Evolutionary conservation across 495 filamentous ascomycete species (phyloP).

Genomic region (Podospora anserina): DNA sequence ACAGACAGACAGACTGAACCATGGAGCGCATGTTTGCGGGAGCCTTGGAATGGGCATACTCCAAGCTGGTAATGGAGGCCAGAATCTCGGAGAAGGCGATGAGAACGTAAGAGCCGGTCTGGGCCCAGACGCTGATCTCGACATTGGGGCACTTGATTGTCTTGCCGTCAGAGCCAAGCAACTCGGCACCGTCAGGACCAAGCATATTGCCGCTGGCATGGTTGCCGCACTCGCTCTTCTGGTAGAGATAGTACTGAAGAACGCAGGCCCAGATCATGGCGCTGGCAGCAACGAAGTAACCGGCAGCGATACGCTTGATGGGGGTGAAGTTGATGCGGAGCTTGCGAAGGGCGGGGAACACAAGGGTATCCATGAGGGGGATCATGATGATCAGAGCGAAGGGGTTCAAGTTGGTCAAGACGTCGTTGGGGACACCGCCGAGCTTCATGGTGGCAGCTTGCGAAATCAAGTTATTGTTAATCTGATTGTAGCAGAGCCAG

Average conservation of each 20-base stretch:
- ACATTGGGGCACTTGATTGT: constrained; percentile 26
- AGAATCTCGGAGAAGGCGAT: constrained; percentile 74
- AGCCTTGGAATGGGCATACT: constrained; percentile 76
- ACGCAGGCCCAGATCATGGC: constrained; percentile 66
- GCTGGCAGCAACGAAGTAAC: constrained; percentile 58
- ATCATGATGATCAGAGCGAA: constrained; percentile 76
- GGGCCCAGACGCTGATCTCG: constrained; percentile 55
- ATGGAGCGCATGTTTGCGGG: constrained; percentile 74
- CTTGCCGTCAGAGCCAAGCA: constrained; percentile 3
- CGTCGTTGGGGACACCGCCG: constrained; percentile 72
- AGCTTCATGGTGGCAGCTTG: constrained; percentile 71
- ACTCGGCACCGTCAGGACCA: constrained; percentile 5
- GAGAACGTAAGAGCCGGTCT: constrained; percentile 62
- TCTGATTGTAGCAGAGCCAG: constrained; percentile 16
- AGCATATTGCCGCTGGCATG: constrained; percentile 38
- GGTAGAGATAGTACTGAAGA: constrained; percentile 70
- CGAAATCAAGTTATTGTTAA: constrained; percentile 68
- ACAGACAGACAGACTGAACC: constrained; percentile 64
- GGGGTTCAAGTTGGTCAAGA: constrained; percentile 75
- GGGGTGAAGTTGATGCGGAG: constrained; percentile 65
- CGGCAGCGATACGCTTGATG: constrained; percentile 67
- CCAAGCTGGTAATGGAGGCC: constrained; percentile 60
- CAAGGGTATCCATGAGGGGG: constrained; percentile 63
- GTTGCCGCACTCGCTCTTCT: constrained; percentile 54
- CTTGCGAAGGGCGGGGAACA: constrained; percentile 67